Evolutionary conservation across 2,329 filamentous ascomycete genomes (phyloP).

Genomic region (Neonectria neomacrospora): DNA sequence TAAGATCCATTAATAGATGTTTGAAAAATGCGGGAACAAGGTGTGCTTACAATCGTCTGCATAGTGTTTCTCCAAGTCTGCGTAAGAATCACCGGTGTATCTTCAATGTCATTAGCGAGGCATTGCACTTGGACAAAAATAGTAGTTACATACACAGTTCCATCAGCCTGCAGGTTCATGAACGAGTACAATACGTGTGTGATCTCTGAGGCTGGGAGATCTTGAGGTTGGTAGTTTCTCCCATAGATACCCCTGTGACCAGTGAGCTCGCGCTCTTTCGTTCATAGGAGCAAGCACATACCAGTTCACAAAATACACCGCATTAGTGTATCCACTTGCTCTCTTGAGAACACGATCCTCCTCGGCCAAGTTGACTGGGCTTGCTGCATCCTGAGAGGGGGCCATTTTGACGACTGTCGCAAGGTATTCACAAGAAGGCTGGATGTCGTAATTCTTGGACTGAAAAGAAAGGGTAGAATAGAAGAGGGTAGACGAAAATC

Average conservation of each 20-base stretch:
- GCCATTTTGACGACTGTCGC: background rate
- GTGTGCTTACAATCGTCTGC: constrained; percentile 27
- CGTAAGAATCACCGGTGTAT: constrained; percentile 29
- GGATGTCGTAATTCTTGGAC: background rate
- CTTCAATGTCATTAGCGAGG: constrained; percentile 6
- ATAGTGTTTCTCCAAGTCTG: constrained; percentile 35
- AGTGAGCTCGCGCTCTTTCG: background rate
- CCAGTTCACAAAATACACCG: constrained; percentile 34
- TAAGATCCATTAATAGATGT: background rate
- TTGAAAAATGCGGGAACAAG: background rate
- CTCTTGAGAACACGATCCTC: background rate
- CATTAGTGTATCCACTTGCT: constrained; percentile 10
- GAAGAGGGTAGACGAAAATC: background rate
- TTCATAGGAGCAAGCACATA: background rate
- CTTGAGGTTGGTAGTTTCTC: constrained; percentile 75
- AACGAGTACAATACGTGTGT: constrained; percentile 85
- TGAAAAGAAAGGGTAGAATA: background rate
- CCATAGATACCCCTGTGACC: constrained; percentile 73
- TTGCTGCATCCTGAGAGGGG: background rate
- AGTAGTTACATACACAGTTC: constrained; percentile 69
- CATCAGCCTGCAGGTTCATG: constrained; percentile 76
- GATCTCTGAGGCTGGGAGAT: constrained; percentile 74
- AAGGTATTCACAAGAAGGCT: background rate
- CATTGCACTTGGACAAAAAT: background rate
- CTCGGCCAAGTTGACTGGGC: background rate